phyloP scores from a whole-genome alignment of 1,284 basidiomycete genomes.

The Ganoderma lucidum region DNA sequence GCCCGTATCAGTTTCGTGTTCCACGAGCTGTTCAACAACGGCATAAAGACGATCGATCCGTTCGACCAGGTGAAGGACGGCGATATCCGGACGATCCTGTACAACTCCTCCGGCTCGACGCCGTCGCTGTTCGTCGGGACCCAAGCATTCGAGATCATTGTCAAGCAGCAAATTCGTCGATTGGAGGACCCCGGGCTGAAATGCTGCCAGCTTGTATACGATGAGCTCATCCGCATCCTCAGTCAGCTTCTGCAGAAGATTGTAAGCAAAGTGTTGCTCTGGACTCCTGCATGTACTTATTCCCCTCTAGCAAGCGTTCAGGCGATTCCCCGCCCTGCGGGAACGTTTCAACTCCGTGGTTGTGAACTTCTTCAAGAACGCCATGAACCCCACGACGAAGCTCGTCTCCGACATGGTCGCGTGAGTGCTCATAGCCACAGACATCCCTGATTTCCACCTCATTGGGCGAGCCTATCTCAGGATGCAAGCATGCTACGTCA shows the following conservation, averaged over 20 bases:
- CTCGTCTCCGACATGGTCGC: slow-evolving; percentile 93
- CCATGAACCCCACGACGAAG: slow-evolving; percentile 95
- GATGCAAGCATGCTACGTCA: slow-evolving; percentile 98
- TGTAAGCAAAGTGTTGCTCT: slow-evolving; percentile 56
- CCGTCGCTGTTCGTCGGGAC: slow-evolving; percentile 97
- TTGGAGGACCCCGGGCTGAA: slow-evolving; percentile 94
- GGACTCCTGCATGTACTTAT: slow-evolving; percentile 12
- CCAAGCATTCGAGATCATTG: slow-evolving; percentile 96
- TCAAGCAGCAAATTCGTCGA: slow-evolving; percentile 98
- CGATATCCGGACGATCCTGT: slow-evolving; percentile 94
- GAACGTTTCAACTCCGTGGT: slow-evolving; percentile 96
- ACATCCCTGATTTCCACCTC: not conserved
- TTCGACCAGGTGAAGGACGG: slow-evolving; percentile 99
- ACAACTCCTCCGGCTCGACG: slow-evolving; percentile 98
- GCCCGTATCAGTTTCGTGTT: slow-evolving; percentile 98
- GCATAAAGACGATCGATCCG: slow-evolving; percentile 95
- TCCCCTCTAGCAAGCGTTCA: slow-evolving; percentile 84
- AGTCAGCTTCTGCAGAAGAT: slow-evolving; percentile 91
- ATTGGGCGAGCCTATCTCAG: slow-evolving; percentile 45
- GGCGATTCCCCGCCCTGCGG: slow-evolving; percentile 92
- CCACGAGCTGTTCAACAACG: slow-evolving; percentile 97
- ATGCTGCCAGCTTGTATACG: slow-evolving; percentile 95
- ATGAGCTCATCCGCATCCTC: slow-evolving; percentile 96
- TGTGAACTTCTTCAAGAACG: slow-evolving; percentile 94
- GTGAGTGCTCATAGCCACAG: slow-evolving; percentile 50